Evolutionary conservation across 192 early-diverging fungal species (phyloP), one percentile per base, ranked within the genome.

Genomic region (Linderina pennispora): DNA sequence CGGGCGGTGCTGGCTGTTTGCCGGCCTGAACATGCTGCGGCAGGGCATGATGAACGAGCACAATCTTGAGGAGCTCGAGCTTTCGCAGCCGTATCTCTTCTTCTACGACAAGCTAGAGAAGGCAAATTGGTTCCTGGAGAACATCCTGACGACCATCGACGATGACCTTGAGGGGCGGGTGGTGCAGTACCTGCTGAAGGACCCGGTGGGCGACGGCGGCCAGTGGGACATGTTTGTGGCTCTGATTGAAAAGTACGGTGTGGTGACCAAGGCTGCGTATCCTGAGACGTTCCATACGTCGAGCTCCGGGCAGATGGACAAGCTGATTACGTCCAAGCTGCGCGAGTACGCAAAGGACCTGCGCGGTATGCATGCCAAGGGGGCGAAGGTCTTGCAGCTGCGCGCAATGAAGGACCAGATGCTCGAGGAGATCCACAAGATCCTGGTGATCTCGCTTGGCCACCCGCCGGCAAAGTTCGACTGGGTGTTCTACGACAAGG

Each of bases 1-100:
- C 24, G 87, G 87, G 3, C 72, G 87, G 4, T 90, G 87, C 76
- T 90, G 87, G 87, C 65, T 90, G 38, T 90, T 90, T 74, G 87
- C 87, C 13, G 86, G 80, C 43, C 66, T 80, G 25, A 90, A 87
- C 62, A 78, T 85, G 18, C 68, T 90, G 55, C 76, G 87, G 17
- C 52, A 80, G 38, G 56, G 62, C 39, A 63, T 85, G 44, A 88
- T 86, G 72, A 76, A 79, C 38, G 77, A 84, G 77, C 83, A 83
- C 56, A 86, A 87, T 19, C 48, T 90, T 31, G 83, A 87, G 15
- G 82, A 84, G 37, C 83, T 90, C 59, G 86, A 90, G 55, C 75
- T 90, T 11, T 85, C 83, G 23, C 84, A 90, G 63, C 70, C 76
- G 11, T 90, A 80, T 28, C 55, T 90, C 26, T 90, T 82, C 53